Base-by-base conservation (phyloP, 1,284 basidiomycete species). In the Cutaneotrichosporon sp. region DNA sequence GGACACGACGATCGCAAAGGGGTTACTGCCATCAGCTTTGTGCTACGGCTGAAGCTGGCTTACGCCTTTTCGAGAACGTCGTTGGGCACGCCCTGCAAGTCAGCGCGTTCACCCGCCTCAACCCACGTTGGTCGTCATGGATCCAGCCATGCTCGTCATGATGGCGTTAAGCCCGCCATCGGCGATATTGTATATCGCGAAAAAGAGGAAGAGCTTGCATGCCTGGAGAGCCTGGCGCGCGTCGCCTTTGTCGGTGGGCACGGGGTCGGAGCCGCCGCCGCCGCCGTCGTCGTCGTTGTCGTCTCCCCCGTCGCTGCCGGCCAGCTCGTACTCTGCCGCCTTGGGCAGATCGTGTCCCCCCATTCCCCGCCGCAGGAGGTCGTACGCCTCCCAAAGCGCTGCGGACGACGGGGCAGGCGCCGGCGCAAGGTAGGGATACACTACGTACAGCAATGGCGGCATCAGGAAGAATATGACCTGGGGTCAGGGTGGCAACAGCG, bases 161-260 rank as follows among this genome's bases (percentile, higher is more conserved):
- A 51, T 55, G 18, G 62, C 59, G 44, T 64, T 48, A 4, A 75
- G 66, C 35, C 59, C 54, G 59, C 68, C 72, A 52, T 47, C 55
- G 49, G 70, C 71, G 38, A 79, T 65, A 60, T 69, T 72, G 71
- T 78, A 79, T 58, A 78, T 69, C 13, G 77, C 76, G 56, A 77
- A 74, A 51, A 77, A 65, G 49, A 72, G 58, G 67, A 78, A 80
- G 51, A 79, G 73, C 26, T 66, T 68, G 62, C 77, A 78, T n/a
- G 78, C 78, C 41, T 69, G 67, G 61, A 77, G 62, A 0, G 76
- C 72, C 56, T 75, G 69, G 38, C 64, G 62, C 51, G 79, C 68
- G 61, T 79, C 78, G 47, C 76, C 74, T 20, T 79, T 75, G 60
- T n/a, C n/a, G n/a, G n/a, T n/a, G n/a, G n/a, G n/a, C n/a, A n/a